Evolutionary conservation across 495 filamentous ascomycete species (phyloP), one percentile per base, ranked within the genome.

Genomic region (Thozetella sp.): DNA sequence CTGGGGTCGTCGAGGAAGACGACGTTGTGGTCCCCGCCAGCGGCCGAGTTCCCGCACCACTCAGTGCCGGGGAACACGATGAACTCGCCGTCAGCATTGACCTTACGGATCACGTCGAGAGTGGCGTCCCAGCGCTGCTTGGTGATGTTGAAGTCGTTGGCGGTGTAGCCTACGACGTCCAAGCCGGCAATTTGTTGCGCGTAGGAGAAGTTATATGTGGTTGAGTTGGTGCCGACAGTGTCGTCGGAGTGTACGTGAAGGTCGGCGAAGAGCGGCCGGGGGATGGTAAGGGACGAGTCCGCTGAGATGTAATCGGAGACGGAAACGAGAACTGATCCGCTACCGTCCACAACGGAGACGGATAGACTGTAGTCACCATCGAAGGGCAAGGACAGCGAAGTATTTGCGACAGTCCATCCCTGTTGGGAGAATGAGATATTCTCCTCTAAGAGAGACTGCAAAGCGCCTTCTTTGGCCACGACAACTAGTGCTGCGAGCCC

Each of bases 131-230:
- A 70, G 26, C 61, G 63, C 17, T 48, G 59, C 26, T 64, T 63
- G 23, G 67, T 70, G 40, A 70, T 67, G 51, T 70, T 66, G 56
- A 70, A 70, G 58, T 70, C 67, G 56, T 70, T 67, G n/a, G 67
- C 67, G 9, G 67, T 70, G 50, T 70, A 70, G 37, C 67, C 67
- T 19, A 70, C 60, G 25, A 70, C 59, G 56, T 70, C 67, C 0
- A 70, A 57, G 1, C 57, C 67, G 13, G 65, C 62, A 48, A 67
- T 64, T 10, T 62, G 48, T 11, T 59, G 65, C 3, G 64, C 67
- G 51, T 70, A 70, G 2, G 67, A 62, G 48, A 70, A 70, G 53
- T 67, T 70, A 50, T 70, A 67, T 2, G 26, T 53, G 4, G 62
- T 63, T 30, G 55, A 63, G 25, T 65, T 66, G 9, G 65, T 67